Evolutionary conservation across 2,329 filamentous ascomycete genomes (phyloP).

Genomic region (Colletotrichum zoysiae): DNA sequence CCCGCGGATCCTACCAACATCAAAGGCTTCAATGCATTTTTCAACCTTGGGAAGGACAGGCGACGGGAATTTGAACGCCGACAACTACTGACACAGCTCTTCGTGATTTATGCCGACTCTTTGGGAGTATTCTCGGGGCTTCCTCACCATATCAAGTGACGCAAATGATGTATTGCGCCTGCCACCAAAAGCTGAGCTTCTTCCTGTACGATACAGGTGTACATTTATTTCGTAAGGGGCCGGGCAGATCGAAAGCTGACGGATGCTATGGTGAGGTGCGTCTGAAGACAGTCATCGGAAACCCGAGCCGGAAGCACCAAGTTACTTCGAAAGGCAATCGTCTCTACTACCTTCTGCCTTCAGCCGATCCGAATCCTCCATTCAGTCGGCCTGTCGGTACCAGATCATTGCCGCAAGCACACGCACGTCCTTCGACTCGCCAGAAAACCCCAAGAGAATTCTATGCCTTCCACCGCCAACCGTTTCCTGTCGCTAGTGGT

Average conservation of each 20-base stretch:
- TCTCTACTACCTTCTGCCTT: background rate
- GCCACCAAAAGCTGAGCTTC: constrained; percentile 12
- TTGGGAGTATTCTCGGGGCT: background rate
- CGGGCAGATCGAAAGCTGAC: background rate
- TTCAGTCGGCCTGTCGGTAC: background rate
- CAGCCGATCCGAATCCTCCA: background rate
- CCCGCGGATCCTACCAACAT: background rate
- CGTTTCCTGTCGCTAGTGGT: background rate
- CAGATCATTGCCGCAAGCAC: background rate
- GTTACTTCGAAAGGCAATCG: background rate
- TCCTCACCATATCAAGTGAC: background rate
- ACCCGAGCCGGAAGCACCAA: too few relatives aligned
- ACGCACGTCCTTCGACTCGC: background rate
- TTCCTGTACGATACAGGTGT: constrained; percentile 27
- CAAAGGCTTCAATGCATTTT: background rate
- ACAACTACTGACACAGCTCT: constrained; percentile 24
- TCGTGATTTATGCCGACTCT: background rate
- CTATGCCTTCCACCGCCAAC: background rate
- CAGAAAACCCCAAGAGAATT: constrained; percentile 1
- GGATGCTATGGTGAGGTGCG: too few relatives aligned
- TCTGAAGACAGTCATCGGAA: background rate
- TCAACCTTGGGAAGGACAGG: constrained; percentile 14
- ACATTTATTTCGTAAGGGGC: constrained; percentile 15
- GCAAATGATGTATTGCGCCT: constrained; percentile 26
- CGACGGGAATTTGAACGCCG: constrained; percentile 24